Conservation (phyloP, 2,329 filamentous ascomycete species). For the Aspergillus costaricaensis region DNA sequence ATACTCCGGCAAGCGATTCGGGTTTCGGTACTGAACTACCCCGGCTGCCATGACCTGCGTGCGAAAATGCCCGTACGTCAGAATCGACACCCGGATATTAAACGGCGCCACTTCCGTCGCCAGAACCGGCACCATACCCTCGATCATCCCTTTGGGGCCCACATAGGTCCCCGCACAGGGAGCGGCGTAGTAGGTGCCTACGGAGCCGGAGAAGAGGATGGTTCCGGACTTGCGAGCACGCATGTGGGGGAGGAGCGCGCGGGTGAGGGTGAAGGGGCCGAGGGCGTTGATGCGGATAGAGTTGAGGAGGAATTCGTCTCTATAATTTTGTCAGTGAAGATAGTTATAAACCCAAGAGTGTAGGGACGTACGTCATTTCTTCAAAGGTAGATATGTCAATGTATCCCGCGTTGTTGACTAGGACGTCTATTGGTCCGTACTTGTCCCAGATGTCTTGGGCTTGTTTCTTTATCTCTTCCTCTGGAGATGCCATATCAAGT, state of each 20-base stretch:
- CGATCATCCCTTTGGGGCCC: conserved; percentile 52
- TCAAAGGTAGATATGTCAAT: conserved; percentile 6
- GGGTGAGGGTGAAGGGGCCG: conserved; percentile 41
- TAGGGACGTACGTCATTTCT: neutral
- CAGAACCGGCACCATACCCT: conserved; percentile 43
- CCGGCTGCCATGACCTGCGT: conserved; percentile 49
- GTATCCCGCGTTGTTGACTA: neutral
- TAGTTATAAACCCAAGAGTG: too few species aligned
- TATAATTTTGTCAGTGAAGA: neutral
- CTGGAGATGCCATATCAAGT: neutral
- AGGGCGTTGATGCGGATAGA: conserved; percentile 21
- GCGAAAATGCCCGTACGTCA: conserved; percentile 59
- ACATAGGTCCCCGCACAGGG: conserved; percentile 35
- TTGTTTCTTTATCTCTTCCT: neutral
- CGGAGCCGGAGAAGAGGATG: conserved; percentile 47
- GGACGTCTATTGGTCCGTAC: neutral
- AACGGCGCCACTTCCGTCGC: conserved; percentile 20
- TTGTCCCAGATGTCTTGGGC: neutral
- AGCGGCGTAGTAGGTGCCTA: conserved; percentile 40
- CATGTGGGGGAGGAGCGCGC: conserved; percentile 41
- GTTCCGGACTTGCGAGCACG: conserved; percentile 35
- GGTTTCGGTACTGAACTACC: neutral
- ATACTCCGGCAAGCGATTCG: conserved; percentile 12
- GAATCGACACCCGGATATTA: conserved; percentile 40
- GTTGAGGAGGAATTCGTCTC: neutral